Percentiles rank a stretch among this genome's conserved stretches.
These are phyloP conservation scores for Trichocomaceae sp. DNA, from an alignment of 2,329 filamentous ascomycete species.

Conservation along the genomic window DNA sequence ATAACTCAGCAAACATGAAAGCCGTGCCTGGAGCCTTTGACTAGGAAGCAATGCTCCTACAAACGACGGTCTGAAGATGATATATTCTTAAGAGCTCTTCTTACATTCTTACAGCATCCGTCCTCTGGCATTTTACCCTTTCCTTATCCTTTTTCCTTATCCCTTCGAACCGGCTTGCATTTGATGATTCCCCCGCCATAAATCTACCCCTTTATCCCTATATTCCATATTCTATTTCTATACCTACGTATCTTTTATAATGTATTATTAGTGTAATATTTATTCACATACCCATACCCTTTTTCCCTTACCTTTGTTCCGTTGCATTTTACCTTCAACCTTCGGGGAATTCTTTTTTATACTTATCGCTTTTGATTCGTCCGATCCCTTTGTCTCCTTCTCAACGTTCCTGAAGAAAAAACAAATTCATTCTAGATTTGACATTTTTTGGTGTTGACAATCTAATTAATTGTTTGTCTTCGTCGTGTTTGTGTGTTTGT, in stretches of 20 bases:
- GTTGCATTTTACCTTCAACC: background rate
- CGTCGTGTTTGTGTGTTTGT: background rate
- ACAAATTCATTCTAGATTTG: background rate
- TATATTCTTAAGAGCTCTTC: background rate
- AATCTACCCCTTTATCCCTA: background rate
- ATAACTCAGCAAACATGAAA: background rate
- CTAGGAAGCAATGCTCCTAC: background rate
- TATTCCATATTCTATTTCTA: too few relatives aligned
- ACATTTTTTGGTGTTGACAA: background rate
- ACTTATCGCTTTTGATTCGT: background rate
- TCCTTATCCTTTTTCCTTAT: background rate
- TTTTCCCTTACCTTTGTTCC: background rate
- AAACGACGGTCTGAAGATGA: too few relatives aligned
- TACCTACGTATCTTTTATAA: background rate
- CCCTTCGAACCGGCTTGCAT: constrained; percentile 6
- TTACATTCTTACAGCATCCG: background rate
- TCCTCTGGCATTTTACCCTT: background rate
- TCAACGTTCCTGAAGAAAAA: background rate
- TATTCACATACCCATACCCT: background rate
- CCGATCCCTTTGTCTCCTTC: background rate
- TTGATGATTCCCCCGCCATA: background rate
- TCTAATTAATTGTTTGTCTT: background rate
- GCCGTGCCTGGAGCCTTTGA: constrained; percentile 12
- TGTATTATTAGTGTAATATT: background rate
- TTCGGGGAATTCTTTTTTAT: background rate